Percentiles rank a stretch among this genome's conserved stretches.
Conservation (phyloP, 768 basidiomycete genomes). For the Hygrophoropsis aurantiaca region DNA sequence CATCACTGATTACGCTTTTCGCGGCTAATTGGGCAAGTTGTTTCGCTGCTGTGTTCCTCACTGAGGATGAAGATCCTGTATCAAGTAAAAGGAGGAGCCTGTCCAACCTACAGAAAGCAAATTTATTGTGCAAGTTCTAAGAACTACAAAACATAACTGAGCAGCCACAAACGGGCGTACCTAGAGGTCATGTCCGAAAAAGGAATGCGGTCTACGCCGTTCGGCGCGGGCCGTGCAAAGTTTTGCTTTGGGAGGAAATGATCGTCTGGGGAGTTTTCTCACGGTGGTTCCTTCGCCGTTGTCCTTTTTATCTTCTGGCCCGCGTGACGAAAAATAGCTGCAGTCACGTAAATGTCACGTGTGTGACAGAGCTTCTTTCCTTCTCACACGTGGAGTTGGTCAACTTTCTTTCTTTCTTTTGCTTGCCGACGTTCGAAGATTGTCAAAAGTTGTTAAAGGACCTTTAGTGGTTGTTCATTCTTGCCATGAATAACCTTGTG, state of each 20-base stretch:
- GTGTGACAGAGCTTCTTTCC: neutral
- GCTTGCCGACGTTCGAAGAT: neutral
- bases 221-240: conserved; percentile 38
- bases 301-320: conserved; percentile 64
- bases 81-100: conserved; percentile 94
- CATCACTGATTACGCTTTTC: conserved; percentile 81
- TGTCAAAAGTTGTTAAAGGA: too few species aligned
- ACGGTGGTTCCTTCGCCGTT: conserved; percentile 40
- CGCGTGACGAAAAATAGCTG: conserved; percentile 40
- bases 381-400: conserved; percentile 15
- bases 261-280: conserved; percentile 54
- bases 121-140: neutral
- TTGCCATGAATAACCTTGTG: neutral
- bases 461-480: too few species aligned
- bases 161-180: conserved; percentile 32
- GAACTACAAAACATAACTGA: neutral
- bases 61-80: conserved; percentile 86
- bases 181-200: conserved; percentile 75
- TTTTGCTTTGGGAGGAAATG: conserved; percentile 44
- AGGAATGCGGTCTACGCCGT: conserved; percentile 54
- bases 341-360: conserved; percentile 36
- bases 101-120: conserved; percentile 69
- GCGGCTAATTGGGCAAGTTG: conserved; percentile 92
- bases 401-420: neutral
- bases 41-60: conserved; percentile 94